phyloP scores from a whole-genome alignment of 257 asterid species.

The Paraleonurus japonicus region DNA sequence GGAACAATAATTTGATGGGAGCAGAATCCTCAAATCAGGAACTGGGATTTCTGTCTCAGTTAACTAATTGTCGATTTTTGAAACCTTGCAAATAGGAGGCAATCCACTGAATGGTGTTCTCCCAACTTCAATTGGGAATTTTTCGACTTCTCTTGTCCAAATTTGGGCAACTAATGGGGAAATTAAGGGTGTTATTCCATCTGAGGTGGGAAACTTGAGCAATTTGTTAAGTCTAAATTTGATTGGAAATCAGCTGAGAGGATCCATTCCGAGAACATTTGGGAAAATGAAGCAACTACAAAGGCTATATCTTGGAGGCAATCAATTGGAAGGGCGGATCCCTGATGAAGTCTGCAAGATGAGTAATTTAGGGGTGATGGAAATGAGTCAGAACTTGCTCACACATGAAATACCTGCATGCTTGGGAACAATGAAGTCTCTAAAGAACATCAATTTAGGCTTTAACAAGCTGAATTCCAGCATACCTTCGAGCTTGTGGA shows the following conservation, averaged over 20 bases:
- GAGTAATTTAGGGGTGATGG: background rate
- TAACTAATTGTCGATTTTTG: background rate
- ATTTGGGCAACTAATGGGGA: background rate
- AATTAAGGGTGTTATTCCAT: background rate
- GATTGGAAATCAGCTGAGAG: background rate
- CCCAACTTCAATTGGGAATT: background rate
- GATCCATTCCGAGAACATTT: background rate
- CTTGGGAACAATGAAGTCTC: background rate
- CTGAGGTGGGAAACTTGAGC: background rate
- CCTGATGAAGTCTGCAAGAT: background rate
- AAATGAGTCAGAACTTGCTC: background rate
- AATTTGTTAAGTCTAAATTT: background rate
- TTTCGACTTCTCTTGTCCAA: background rate
- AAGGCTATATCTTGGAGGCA: background rate
- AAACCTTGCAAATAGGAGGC: background rate
- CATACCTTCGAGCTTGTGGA: background rate
- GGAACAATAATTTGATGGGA: background rate
- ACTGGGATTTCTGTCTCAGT: background rate
- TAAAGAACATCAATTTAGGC: background rate
- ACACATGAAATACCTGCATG: background rate
- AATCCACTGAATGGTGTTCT: background rate
- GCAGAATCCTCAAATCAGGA: background rate
- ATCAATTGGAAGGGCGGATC: background rate
- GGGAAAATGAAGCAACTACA: background rate
- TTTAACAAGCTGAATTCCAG: background rate